phyloP scores from a whole-genome alignment of 2,329 filamentous ascomycete species.

The Arthrobotrys conoides region DNA sequence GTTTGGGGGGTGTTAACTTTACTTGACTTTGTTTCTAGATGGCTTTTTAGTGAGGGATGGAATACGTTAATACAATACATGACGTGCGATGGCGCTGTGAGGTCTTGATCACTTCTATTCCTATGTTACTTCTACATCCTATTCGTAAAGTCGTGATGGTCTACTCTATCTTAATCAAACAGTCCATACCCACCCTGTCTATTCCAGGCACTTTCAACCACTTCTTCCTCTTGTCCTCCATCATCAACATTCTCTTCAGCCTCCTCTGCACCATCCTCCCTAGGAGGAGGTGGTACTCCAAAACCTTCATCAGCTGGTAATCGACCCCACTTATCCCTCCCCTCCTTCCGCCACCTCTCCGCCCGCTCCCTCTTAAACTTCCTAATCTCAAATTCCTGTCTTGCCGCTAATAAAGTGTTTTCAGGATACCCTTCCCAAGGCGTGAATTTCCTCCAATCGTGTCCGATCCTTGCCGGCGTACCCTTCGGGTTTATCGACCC shows the following conservation, averaged over 20 bases:
- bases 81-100: no score
- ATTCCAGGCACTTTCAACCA: neutral
- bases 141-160: no score
- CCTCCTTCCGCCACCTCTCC: constrained; percentile 2
- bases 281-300: no score
- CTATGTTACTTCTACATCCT: no score
- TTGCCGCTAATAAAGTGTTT: neutral
- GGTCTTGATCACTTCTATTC: no score
- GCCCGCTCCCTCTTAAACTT: constrained; percentile 13
- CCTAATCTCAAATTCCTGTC: neutral
- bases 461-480: neutral
- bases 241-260: neutral
- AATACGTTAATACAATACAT: no score
- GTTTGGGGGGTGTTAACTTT: no score
- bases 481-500: neutral
- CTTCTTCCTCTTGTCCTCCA: neutral
- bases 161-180: neutral
- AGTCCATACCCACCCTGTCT: neutral
- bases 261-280: neutral
- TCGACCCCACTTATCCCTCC: constrained; percentile 3
- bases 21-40: no score
- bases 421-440: constrained; percentile 16
- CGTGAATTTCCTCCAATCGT: neutral
- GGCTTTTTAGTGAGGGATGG: no score
- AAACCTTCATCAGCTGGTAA: neutral